These are phyloP conservation scores for Jaapia argillacea DNA, from an alignment of 768 basidiomycete genomes.

Conservation along the genomic window DNA sequence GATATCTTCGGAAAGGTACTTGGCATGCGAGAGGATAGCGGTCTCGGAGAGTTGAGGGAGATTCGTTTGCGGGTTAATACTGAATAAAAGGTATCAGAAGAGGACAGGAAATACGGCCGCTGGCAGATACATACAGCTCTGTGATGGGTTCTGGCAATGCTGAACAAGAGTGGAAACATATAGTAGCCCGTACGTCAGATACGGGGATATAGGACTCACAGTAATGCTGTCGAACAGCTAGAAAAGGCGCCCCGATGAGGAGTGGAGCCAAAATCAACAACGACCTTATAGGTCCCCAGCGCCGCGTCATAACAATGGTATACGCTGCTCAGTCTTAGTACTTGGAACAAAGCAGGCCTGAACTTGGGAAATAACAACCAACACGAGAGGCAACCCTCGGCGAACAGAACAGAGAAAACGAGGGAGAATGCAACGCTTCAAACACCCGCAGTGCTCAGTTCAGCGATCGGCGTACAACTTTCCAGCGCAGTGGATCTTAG, in stretches of 20 bases:
- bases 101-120: not conserved
- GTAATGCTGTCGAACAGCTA: slow-evolving; percentile 30
- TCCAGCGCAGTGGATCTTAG: too few species aligned
- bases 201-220: slow-evolving; percentile 1
- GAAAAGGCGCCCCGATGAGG: slow-evolving; percentile 36
- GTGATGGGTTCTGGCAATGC: slow-evolving; percentile 10
- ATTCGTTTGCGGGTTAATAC: slow-evolving; percentile 37
- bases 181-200: not conserved
- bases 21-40: slow-evolving; percentile 52
- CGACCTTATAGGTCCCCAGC: slow-evolving; percentile 54
- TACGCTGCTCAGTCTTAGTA: too few species aligned
- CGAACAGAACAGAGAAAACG: too few species aligned
- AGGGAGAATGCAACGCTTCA: too few species aligned
- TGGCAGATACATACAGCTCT: slow-evolving; percentile 7
- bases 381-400: too few species aligned
- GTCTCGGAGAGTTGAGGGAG: slow-evolving; percentile 66
- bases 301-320: too few species aligned
- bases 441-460: too few species aligned
- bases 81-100: slow-evolving; percentile 2
- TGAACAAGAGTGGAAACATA: not conserved
- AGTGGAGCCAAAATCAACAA: slow-evolving; percentile 44
- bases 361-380: too few species aligned
- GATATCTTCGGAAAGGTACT: slow-evolving; percentile 72
- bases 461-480: too few species aligned
- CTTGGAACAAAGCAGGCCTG: too few species aligned